A percentile compares a stretch with the other conserved stretches of the same genome.
phyloP scores from a whole-genome alignment of 129 eudicot species.

The Dittrichia graveolens region DNA sequence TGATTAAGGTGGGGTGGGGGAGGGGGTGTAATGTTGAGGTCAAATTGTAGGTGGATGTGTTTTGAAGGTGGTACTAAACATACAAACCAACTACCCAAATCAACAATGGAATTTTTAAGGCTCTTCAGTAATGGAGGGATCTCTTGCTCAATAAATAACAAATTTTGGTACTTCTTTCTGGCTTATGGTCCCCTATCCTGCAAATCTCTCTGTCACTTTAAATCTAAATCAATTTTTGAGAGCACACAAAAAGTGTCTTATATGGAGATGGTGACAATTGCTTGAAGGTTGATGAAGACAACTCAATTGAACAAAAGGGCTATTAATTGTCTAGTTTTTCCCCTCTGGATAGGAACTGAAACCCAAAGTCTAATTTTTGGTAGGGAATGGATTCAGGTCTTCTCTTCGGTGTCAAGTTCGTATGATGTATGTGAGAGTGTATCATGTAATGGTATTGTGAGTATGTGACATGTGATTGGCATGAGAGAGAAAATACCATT shows the following conservation, averaged over 20 bases:
- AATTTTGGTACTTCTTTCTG: conserved; percentile 54
- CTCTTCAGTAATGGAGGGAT: conserved; percentile 28
- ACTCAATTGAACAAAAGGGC: conserved; percentile 53
- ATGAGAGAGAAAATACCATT: too few relatives aligned
- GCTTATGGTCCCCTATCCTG: conserved; percentile 72
- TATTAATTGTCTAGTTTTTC: conserved; percentile 39
- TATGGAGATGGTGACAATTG: conserved; percentile 67
- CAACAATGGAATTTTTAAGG: conserved; percentile 30
- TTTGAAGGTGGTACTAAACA: conserved; percentile 35
- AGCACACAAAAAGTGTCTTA: conserved; percentile 47
- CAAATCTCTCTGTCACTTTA: conserved; percentile 54
- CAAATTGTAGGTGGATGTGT: conserved; percentile 21
- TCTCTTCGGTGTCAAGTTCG: too few relatives aligned
- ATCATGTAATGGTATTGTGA: too few relatives aligned
- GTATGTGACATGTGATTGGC: too few relatives aligned
- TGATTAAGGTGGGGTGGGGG: neutral
- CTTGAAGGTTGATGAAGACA: conserved; percentile 65
- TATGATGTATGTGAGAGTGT: too few relatives aligned
- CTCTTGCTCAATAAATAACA: conserved; percentile 42
- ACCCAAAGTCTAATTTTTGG: neutral
- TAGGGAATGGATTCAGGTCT: too few relatives aligned
- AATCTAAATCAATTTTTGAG: conserved; percentile 26
- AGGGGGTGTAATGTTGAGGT: neutral
- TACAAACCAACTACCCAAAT: conserved; percentile 19
- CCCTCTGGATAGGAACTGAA: conserved; percentile 14